Conservation (phyloP, 2,329 filamentous ascomycete genomes). For the Niveomyces coronatus region DNA sequence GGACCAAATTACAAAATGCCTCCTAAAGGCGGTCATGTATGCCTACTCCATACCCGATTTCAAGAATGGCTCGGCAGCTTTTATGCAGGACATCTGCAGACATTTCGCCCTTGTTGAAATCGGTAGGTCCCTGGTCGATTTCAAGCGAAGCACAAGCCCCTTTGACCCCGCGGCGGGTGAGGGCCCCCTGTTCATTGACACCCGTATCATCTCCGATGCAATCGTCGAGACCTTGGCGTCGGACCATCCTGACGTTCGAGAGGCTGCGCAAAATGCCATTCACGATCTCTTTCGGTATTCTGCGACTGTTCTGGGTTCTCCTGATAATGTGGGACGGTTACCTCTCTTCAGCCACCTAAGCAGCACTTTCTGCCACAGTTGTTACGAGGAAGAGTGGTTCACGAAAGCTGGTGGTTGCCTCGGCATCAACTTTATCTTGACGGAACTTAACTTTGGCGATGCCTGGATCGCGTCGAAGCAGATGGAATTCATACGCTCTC, state of each 20-base stretch:
- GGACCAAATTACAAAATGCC: slow-evolving; percentile 70
- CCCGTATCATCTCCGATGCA: slow-evolving; percentile 76
- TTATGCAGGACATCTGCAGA: slow-evolving; percentile 72
- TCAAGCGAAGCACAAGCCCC: slow-evolving; percentile 64
- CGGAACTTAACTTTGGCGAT: slow-evolving; percentile 74
- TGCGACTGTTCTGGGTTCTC: slow-evolving; percentile 66
- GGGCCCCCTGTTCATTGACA: slow-evolving; percentile 77
- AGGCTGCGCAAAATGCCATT: slow-evolving; percentile 72
- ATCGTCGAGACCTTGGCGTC: slow-evolving; percentile 85
- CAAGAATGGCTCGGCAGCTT: slow-evolving; percentile 60
- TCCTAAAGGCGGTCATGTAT: slow-evolving; percentile 82
- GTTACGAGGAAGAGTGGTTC: slow-evolving; percentile 98
- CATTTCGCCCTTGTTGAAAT: slow-evolving; percentile 90
- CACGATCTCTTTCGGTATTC: slow-evolving; percentile 68
- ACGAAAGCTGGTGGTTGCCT: slow-evolving; percentile 87
- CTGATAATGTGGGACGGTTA: slow-evolving; percentile 61
- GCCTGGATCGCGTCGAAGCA: slow-evolving; percentile 74
- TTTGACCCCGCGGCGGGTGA: slow-evolving; percentile 85
- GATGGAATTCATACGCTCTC: slow-evolving; percentile 76
- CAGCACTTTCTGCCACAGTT: slow-evolving; percentile 82
- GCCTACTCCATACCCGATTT: slow-evolving; percentile 75
- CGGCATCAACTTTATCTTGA: slow-evolving; percentile 81
- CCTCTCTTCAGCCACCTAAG: slow-evolving; percentile 78
- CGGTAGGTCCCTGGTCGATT: slow-evolving; percentile 69
- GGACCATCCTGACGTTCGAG: slow-evolving; percentile 68